These are phyloP conservation scores for Phylloporus sp. DNA, from an alignment of 768 basidiomycete species.

Conservation along the genomic window DNA sequence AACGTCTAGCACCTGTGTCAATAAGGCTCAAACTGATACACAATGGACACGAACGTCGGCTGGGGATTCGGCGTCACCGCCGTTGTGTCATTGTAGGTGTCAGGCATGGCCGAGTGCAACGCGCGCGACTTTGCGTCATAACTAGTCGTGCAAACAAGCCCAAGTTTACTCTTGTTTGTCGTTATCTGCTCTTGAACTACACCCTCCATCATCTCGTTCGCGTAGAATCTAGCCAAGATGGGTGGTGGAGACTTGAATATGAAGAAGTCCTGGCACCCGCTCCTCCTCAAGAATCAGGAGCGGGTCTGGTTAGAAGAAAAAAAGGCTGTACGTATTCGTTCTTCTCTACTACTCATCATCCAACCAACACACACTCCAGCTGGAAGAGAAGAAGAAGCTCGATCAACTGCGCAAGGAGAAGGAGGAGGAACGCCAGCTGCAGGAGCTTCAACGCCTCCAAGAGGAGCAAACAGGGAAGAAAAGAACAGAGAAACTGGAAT, in stretches of 20 bases:
- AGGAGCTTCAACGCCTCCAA: constrained; percentile 92
- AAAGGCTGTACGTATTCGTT: constrained; percentile 65
- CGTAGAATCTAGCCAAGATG: constrained; percentile 59
- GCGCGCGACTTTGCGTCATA: constrained; percentile 7
- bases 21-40: constrained; percentile 5
- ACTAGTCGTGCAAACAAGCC: constrained; percentile 22
- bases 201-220: constrained; percentile 1
- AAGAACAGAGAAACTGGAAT: constrained; percentile 89
- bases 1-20: constrained; percentile 47
- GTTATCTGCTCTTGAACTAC: not conserved
- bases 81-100: constrained; percentile 32
- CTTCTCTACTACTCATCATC: not conserved
- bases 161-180: constrained; percentile 16
- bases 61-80: constrained; percentile 30
- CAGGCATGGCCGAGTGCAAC: constrained; percentile 33
- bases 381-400: constrained; percentile 98
- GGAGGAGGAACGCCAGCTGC: constrained; percentile 94
- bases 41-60: constrained; percentile 27
- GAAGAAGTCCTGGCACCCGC: constrained; percentile 99
- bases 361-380: constrained; percentile 40
- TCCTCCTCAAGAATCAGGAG: constrained; percentile 97
- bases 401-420: constrained; percentile 96
- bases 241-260: constrained; percentile 98
- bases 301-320: constrained; percentile 99
- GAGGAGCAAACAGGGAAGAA: constrained; percentile 95